Conservation (phyloP, 2,329 filamentous ascomycete species). For the Clonostachys sp. region DNA sequence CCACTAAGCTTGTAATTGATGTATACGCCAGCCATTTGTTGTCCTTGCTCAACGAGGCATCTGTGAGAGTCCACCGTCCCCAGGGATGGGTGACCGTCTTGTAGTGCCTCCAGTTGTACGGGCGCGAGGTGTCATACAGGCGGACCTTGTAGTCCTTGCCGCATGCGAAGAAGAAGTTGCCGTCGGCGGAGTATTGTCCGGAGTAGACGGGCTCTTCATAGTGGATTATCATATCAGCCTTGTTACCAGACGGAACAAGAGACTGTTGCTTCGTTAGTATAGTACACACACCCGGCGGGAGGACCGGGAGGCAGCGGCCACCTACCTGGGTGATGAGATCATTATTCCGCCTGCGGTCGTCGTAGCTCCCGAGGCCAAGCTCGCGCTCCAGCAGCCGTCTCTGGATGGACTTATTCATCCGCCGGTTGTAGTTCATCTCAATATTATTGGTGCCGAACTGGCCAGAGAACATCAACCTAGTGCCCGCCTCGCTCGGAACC, state of each 20-base stretch:
- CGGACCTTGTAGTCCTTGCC: slow-evolving; percentile 90
- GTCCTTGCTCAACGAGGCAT: slow-evolving; percentile 85
- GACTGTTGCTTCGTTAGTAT: slow-evolving; percentile 35
- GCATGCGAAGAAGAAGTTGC: slow-evolving; percentile 93
- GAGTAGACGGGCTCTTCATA: slow-evolving; percentile 86
- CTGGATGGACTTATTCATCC: slow-evolving; percentile 56
- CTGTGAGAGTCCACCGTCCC: slow-evolving; percentile 94
- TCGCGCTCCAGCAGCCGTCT: slow-evolving; percentile 76
- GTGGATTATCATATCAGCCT: slow-evolving; percentile 82
- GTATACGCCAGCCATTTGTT: slow-evolving; percentile 91
- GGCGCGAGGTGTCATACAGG: slow-evolving; percentile 97
- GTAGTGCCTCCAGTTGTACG: slow-evolving; percentile 93
- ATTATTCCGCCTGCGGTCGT: slow-evolving; percentile 56
- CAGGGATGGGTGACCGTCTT: slow-evolving; percentile 83
- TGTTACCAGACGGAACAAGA: slow-evolving; percentile 67
- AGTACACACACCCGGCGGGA: not conserved
- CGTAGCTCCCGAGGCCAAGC: slow-evolving; percentile 62
- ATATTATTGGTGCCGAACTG: slow-evolving; percentile 67
- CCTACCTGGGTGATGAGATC: slow-evolving; percentile 64
- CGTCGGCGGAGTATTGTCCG: slow-evolving; percentile 93
- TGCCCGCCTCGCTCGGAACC: slow-evolving; percentile 74
- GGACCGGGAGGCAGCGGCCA: not conserved
- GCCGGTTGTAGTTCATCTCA: slow-evolving; percentile 29
- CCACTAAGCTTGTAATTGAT: slow-evolving; percentile 80
- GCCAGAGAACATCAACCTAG: slow-evolving; percentile 76